Base-by-base conservation (phyloP, 345 rosid species). In the Aethionema arabicum region DNA sequence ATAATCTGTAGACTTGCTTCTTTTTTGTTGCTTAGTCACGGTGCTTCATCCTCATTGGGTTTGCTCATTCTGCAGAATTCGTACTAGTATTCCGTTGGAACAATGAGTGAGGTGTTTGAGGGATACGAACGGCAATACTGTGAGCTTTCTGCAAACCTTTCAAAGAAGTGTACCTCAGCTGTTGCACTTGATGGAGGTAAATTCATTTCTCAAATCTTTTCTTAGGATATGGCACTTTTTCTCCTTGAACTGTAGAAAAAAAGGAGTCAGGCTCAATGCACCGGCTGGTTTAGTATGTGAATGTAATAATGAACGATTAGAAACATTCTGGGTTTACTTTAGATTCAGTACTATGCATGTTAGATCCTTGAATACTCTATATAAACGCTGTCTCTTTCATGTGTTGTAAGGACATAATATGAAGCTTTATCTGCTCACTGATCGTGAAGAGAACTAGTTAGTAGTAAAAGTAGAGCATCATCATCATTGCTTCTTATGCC, bases 81-180 rank as follows among this genome's bases (percentile, higher is more conserved):
- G 29, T 48, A 5, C 29, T 50, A 1, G 48, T 30, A 3, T 33
- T 52, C 27, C 10, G 5, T 52, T 59, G 74, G 61, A 79, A 58
- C 38, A 52, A 84, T 84, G 90, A 81, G 84, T 72, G 80, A 81
- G 50, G 84, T 66, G n/a, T 82, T 82, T 44, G 77, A 74, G 15
- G 79, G 84, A 56, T 79, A 79, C 58, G 84, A 82, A 70, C 76
- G 90, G 10, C 84, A 79, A 57, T 84, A 81, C 68, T 84, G 86
- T 55, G 90, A 81, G 75, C 69, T 84, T 55, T 84, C 90, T 0
- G 82, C 90, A 4, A 78, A 68, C 74, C 84, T 84, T 40, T 74
- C 82, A 2, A 78, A 73, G 46, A 79, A 84, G 35, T 81, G 90
- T 68, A 76, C 85, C 15, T 59, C 80, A 0, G 79, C 80, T 63